Evolutionary conservation across 148 eudicot genomes (phyloP), one percentile per base, ranked within the genome.

Genomic region (Rhododendron simsii): DNA sequence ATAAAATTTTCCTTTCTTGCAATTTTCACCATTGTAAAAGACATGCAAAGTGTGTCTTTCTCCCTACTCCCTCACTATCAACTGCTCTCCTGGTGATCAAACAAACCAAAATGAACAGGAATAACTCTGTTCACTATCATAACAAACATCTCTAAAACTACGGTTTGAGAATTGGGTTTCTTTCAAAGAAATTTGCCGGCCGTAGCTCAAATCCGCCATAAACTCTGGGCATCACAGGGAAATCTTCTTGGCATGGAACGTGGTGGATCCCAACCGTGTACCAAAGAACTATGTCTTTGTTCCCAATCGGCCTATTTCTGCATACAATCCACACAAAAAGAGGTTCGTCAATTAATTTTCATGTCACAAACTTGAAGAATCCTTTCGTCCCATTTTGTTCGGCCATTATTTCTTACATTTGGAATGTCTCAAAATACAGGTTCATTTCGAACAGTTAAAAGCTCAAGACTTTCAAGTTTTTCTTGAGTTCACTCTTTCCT

Each of bases 221-320:
- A 47, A 93, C 76, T 12, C 90, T 87, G 8, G 95, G 87, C 98
- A 94, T 94, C 55, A 94, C 91, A 0, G 95, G 95, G 71, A 90
- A 94, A 85, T 94, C 98, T 89, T 94, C 95, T 85, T 93, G 98
- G 85, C 77, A 74, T 7, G 98, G 98, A 65, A 37, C 86, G 84
- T 94, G 98, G 87, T 94, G 98, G 75, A 94, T 79, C 53, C 94
- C 95, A 30, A 94, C 78, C 0, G 94, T 94, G 84, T 94, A 92
- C 95, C 98, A 94, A 83, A 94, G 14, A 18, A 94, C 98, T 78
- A 94, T 90, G 73, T 94, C 98, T 84, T 88, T 86, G 82, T 93
- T 93, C 44, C 55, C 90, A 69, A 94, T 93, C 65, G 74, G 55
- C 83, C 90, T 87, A 84, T 94, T 89, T 90, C 98, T 93, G 92